Percentiles rank a stretch among this genome's conserved stretches.
Conservation (phyloP, 306 rosid genomes). For the Oemleria cerasiformis region DNA sequence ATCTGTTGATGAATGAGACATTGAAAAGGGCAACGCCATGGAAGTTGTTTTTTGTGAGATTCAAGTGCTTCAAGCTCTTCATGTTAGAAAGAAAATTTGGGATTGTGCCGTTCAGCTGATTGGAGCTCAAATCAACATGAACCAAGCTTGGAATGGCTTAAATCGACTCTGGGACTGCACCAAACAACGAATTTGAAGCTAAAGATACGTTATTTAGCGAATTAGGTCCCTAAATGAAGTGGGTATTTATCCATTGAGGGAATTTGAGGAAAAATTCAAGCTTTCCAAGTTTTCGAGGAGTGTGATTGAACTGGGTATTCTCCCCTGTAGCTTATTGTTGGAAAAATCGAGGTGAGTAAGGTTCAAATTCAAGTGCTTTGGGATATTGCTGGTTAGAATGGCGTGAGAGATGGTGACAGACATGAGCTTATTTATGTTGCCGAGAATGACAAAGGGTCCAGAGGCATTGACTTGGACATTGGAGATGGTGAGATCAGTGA, state of each 20-base stretch:
- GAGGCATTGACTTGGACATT: too few species aligned
- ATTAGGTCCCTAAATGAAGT: slow-evolving; percentile 63
- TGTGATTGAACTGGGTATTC: slow-evolving; percentile 53
- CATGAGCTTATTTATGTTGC: slow-evolving; percentile 59
- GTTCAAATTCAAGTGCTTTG: slow-evolving; percentile 54
- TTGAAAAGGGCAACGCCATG: slow-evolving; percentile 76
- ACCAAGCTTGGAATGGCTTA: slow-evolving; percentile 59
- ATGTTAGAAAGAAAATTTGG: slow-evolving; percentile 72
- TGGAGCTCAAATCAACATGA: slow-evolving; percentile 90
- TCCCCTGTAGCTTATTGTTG: slow-evolving; percentile 60
- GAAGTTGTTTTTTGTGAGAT: slow-evolving; percentile 72
- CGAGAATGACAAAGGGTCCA: slow-evolving; percentile 78
- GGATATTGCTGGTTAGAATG: slow-evolving; percentile 68
- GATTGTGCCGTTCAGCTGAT: slow-evolving; percentile 78
- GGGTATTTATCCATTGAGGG: slow-evolving; percentile 61
- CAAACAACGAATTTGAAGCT: slow-evolving; percentile 73
- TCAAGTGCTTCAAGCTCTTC: slow-evolving; percentile 65
- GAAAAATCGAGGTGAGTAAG: slow-evolving; percentile 78
- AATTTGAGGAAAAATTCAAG: slow-evolving; percentile 66
- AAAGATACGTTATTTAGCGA: slow-evolving; percentile 55
- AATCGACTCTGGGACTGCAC: slow-evolving; percentile 64
- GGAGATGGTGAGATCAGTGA: too few species aligned
- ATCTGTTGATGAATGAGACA: too few species aligned
- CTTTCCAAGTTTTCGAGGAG: slow-evolving; percentile 56
- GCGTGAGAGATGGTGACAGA: slow-evolving; percentile 66